Conservation (phyloP, 73 alveolate species). For the Blepharisma stoltei region DNA sequence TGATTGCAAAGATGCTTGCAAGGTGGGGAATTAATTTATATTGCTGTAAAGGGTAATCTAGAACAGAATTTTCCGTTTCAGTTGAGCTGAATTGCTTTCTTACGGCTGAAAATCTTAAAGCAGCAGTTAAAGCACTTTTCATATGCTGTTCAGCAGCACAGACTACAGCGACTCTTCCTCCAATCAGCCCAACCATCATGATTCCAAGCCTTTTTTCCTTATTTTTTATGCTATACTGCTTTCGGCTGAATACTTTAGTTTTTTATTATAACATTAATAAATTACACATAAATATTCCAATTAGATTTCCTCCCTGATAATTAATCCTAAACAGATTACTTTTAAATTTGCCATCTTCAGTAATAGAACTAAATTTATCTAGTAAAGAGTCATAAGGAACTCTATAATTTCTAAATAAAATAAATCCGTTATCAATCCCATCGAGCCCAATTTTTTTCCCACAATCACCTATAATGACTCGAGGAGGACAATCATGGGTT, state of each 20-base stretch:
- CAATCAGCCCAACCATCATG: not conserved
- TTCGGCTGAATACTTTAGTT: too few species aligned
- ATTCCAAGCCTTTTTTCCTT: slow-evolving; percentile 19
- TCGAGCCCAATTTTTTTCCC: slow-evolving; percentile 78
- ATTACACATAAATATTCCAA: too few species aligned
- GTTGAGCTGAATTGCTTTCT: slow-evolving; percentile 42
- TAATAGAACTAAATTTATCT: slow-evolving; percentile 58
- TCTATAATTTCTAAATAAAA: slow-evolving; percentile 60
- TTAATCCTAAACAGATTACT: too few species aligned
- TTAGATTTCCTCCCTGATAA: too few species aligned
- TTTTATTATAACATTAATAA: too few species aligned
- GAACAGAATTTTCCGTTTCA: slow-evolving; percentile 28
- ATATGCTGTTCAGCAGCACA: slow-evolving; percentile 37
- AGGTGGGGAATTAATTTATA: slow-evolving; percentile 30
- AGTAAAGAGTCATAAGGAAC: slow-evolving; percentile 66
- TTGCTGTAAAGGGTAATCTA: slow-evolving; percentile 38
- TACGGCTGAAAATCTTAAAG: slow-evolving; percentile 62
- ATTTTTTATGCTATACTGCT: slow-evolving; percentile 50
- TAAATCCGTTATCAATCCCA: slow-evolving; percentile 80
- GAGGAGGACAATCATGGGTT: too few species aligned
- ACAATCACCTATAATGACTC: slow-evolving; percentile 78
- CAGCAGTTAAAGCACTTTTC: slow-evolving; percentile 43
- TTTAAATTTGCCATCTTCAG: slow-evolving; percentile 62
- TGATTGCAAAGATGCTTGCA: slow-evolving; percentile 26
- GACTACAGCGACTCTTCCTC: not conserved